These are phyloP conservation scores for Trichoderma gamsii DNA, from an alignment of 495 filamentous ascomycete genomes.

Conservation along the genomic window DNA sequence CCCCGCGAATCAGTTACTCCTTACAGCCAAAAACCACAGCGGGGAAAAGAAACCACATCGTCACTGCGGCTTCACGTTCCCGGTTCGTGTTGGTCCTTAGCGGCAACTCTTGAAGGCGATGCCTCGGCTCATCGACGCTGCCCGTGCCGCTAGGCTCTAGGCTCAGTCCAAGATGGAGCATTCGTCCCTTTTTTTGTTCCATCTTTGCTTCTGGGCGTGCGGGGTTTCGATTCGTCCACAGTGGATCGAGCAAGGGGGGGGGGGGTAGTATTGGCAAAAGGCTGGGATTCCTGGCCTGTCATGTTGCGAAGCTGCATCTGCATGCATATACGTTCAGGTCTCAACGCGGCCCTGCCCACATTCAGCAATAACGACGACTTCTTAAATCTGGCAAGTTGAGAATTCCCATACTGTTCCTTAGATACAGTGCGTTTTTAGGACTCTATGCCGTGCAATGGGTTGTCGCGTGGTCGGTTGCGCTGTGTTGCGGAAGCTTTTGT, in stretches of 20 bases:
- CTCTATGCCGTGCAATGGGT: neutral
- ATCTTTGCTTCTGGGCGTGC: neutral
- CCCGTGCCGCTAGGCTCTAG: too few relatives aligned
- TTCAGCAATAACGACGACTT: neutral
- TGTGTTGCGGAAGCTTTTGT: neutral
- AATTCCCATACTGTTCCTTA: neutral
- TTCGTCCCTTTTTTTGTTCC: neutral
- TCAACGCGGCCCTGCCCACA: neutral
- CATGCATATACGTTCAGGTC: too few relatives aligned
- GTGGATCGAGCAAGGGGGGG: neutral
- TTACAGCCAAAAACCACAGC: neutral
- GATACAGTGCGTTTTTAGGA: too few relatives aligned
- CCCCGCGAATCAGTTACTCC: neutral
- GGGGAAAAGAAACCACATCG: neutral
- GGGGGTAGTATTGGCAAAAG: neutral
- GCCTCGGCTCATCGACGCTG: slow-evolving; percentile 5
- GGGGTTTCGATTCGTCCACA: neutral
- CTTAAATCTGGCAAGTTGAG: too few relatives aligned
- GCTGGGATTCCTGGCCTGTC: neutral
- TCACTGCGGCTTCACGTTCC: neutral
- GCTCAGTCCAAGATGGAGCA: too few relatives aligned
- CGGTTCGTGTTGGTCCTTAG: neutral
- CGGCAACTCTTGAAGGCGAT: neutral
- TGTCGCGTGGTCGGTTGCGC: neutral
- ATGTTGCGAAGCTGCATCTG: too few relatives aligned